These are phyloP conservation scores for Suillus subaureus DNA, from an alignment of 768 basidiomycete species.

Conservation along the genomic window DNA sequence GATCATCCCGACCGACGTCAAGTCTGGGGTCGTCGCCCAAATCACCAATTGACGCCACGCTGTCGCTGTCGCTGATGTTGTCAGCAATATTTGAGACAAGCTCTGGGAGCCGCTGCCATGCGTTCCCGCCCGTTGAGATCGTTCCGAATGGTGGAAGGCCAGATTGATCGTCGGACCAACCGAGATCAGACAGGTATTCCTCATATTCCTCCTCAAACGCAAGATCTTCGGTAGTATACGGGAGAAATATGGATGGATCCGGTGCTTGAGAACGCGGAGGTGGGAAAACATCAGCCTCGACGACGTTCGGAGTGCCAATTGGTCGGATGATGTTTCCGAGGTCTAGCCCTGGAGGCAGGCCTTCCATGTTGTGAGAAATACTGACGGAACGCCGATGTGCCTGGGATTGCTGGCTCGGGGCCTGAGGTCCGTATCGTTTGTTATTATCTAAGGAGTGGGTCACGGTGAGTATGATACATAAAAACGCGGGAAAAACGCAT, in stretches of 20 bases:
- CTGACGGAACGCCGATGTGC: slow-evolving; percentile 82
- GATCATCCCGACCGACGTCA: slow-evolving; percentile 60
- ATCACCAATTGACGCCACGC: slow-evolving; percentile 87
- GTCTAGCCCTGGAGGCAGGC: slow-evolving; percentile 73
- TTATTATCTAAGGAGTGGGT: slow-evolving; percentile 69
- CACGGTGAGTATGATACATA: slow-evolving; percentile 12
- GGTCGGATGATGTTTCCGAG: slow-evolving; percentile 75
- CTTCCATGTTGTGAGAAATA: slow-evolving; percentile 81
- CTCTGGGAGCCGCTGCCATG: slow-evolving; percentile 84
- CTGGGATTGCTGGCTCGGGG: slow-evolving; percentile 51
- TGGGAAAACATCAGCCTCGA: slow-evolving; percentile 93
- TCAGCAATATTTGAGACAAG: slow-evolving; percentile 83
- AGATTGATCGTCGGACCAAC: slow-evolving; percentile 64
- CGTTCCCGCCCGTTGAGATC: slow-evolving; percentile 42
- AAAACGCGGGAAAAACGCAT: slow-evolving; percentile 32
- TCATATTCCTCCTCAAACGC: slow-evolving; percentile 98
- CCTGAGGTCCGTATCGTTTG: slow-evolving; percentile 77
- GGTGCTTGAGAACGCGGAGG: slow-evolving; percentile 87
- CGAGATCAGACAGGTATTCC: slow-evolving; percentile 89
- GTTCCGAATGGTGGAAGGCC: slow-evolving; percentile 42
- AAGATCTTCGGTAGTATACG: slow-evolving; percentile 91
- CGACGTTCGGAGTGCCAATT: slow-evolving; percentile 71
- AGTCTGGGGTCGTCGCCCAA: slow-evolving; percentile 78
- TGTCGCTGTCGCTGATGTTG: slow-evolving; percentile 92
- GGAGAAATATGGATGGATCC: slow-evolving; percentile 81